Base-by-base conservation (phyloP, 805 yeast species). In the Sungouiella blattae region DNA sequence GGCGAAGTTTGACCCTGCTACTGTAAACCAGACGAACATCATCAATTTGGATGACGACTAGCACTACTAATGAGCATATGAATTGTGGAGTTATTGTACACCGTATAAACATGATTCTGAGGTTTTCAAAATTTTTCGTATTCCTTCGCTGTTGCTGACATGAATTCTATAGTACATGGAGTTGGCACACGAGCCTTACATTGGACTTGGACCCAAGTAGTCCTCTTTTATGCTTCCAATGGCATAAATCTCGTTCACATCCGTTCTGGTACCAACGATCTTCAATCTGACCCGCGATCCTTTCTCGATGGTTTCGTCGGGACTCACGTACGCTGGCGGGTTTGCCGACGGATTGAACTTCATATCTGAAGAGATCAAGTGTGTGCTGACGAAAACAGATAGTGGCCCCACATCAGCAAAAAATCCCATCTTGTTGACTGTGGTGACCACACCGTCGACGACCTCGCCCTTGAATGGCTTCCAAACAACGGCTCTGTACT, bases 391-490 rank as follows among this genome's bases (percentile, higher is more conserved):
- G 60, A 93, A 93, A 26, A 93, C 96, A 16, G 89, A 80, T 57
- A 93, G 69, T 11, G 98, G 98, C 0, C 98, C 98, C 18, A 93
- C 98, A 61, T 93, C 97, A 25, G 95, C 98, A 59, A 93, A 93
- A 47, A 93, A 87, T 6, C 98, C 98, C 82, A 91, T 84, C 55
- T 78, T 87, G 60, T 84, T 87, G 32, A 95, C 97, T 21, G 87
- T 85, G 11, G 96, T 85, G 11, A 93, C 98, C 16, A 91, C 80
- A 5, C 94, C 98, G 61, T 93, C 98, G 17, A 93, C 98, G 6
- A 93, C 98, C 63, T 93, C 98, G 23, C 98, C 98, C 64, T 93
- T 93, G 67, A 93, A 93, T 4, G 98, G 98, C 55, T 91, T 85
- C 94, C 96, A 93, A 22, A 93, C 97, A 34, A 93, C 89, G 0